Evolutionary conservation across 23 red algal genomes (phyloP), one percentile per base, ranked within the genome.

Genomic region (Porphyridium purpureum): DNA sequence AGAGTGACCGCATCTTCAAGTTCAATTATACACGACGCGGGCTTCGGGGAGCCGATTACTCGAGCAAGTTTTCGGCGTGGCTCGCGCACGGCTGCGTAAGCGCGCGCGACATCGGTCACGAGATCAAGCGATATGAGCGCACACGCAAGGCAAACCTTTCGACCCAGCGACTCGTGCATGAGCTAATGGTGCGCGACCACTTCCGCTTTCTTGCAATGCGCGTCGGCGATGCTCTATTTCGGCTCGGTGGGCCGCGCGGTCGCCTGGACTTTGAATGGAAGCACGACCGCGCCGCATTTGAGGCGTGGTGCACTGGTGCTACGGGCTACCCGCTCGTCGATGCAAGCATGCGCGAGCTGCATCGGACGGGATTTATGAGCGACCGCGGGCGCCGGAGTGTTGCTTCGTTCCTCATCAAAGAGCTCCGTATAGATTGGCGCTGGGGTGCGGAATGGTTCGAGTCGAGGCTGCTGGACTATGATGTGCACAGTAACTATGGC

Each of bases 101-200:
- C 32, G 76, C 86, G 22, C 62, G 86, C 26, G 64, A 64, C 41
- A 9, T 93, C 29, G 78, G 83, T 59, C 59, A 52, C 55, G 33
- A 58, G 20, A 40, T 81, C 4, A 51, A 67, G 29, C 15, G 30
- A 24, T 93, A 72, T 66, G 86, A 93, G 59, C 58, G 65, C 53
- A 60, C 27, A 24, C 62, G 30, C 3, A 36, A 34, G n/a, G 61
- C 52, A 29, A 71, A 76, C 31, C 42, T 71, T 1, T 77, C 68
- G n/a, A 83, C 86, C 0, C 83, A 93, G 26, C 83, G 86, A 76
- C 52, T 77, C 62, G 52, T 93, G 14, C 83, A 83, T 66, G 86
- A 93, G 41, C 44, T 93, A 19, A 59, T 82, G 60, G 72, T 64
- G 0, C 69, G 86, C 21, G 76, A 93, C 35, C 83, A 71, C 33